A percentile compares a stretch with the other conserved stretches of the same genome.
Conservation (phyloP, 257 asterid genomes). For the Solanum microdontum region DNA sequence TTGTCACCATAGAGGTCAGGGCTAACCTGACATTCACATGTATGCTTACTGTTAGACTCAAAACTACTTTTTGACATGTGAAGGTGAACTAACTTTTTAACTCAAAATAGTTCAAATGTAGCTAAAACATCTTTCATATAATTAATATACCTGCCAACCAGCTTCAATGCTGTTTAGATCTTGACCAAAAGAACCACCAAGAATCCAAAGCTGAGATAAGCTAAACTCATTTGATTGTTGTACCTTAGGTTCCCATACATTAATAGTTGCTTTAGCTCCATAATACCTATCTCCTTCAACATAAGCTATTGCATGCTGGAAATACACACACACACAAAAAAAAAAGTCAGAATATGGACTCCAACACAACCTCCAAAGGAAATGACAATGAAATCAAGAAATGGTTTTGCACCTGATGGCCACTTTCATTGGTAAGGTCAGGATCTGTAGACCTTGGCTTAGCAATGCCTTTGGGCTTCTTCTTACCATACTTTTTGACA, state of each 20-base stretch:
- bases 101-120: neutral
- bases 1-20: constrained; percentile 29
- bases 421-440: constrained; percentile 57
- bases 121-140: neutral
- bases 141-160: constrained; percentile 72
- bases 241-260: constrained; percentile 82
- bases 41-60: constrained; percentile 5
- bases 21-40: constrained; percentile 45
- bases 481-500: constrained; percentile 62
- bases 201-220: constrained; percentile 77
- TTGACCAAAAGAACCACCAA: constrained; percentile 81
- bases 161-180: constrained; percentile 92
- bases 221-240: constrained; percentile 84
- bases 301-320: constrained; percentile 80
- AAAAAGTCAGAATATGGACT: neutral
- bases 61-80: neutral
- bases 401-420: constrained; percentile 54
- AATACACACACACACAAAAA: neutral
- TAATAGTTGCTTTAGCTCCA: constrained; percentile 76
- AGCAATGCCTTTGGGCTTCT: constrained; percentile 45
- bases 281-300: constrained; percentile 69
- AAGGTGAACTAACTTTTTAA: neutral
- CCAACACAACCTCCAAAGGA: neutral
- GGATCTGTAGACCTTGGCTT: constrained; percentile 75
- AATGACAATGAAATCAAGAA: neutral